A percentile compares a stretch with the other conserved stretches of the same genome.
These are phyloP conservation scores for Xylariaceae sp. DNA, from an alignment of 2,329 filamentous ascomycete genomes.

Conservation along the genomic window DNA sequence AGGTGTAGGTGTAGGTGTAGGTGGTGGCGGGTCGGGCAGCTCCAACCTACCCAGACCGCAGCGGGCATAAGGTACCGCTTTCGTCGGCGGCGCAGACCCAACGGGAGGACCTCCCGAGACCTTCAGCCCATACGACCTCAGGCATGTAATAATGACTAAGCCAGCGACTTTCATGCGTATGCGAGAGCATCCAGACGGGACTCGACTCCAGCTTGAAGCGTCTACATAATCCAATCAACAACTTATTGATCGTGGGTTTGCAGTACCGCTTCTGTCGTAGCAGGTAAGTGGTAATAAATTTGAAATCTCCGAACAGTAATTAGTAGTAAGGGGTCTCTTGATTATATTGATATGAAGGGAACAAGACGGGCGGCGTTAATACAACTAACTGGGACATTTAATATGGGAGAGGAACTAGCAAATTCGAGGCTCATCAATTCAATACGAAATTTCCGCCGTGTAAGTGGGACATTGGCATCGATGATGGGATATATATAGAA, in stretches of 20 bases:
- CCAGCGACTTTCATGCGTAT: background rate
- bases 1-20: too few relatives aligned
- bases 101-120: too few relatives aligned
- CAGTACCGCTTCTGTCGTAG: background rate
- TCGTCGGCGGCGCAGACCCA: too few relatives aligned
- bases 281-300: background rate
- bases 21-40: too few relatives aligned
- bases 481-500: background rate
- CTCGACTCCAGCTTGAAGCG: too few relatives aligned
- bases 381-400: background rate
- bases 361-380: background rate
- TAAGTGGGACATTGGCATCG: too few relatives aligned
- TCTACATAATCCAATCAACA: background rate
- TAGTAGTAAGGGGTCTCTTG: background rate
- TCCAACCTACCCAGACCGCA: too few relatives aligned
- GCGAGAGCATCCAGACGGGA: background rate
- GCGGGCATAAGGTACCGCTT: too few relatives aligned
- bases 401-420: background rate
- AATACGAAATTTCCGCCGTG: background rate
- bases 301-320: background rate
- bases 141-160: background rate
- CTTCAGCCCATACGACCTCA: background rate
- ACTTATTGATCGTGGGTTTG: background rate
- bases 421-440: background rate
- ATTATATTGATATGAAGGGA: conserved; percentile 2